A percentile compares a stretch with the other conserved stretches of the same genome.
phyloP scores from a whole-genome alignment of 2,329 filamentous ascomycete species.

The Daldinia eschscholtzii region DNA sequence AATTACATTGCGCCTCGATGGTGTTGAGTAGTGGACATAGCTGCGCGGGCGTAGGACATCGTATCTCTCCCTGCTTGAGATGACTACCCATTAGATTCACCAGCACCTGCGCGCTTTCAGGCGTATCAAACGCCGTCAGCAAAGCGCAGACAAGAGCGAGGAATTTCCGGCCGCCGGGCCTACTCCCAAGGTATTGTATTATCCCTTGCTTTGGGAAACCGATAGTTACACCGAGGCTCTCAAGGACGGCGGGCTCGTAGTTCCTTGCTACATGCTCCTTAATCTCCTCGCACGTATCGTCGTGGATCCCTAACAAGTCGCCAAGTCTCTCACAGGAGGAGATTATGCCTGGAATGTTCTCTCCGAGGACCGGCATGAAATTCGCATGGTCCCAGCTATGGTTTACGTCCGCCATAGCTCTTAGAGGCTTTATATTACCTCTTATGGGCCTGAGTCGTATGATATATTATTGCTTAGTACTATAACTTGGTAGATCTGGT shows the following conservation, averaged over 20 bases:
- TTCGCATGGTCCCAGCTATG: slow-evolving; percentile 8
- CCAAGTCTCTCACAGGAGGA: slow-evolving; percentile 23
- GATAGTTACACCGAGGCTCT: slow-evolving; percentile 6
- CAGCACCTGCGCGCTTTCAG: slow-evolving; percentile 20
- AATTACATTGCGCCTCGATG: slow-evolving; percentile 18
- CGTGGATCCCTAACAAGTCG: slow-evolving; percentile 15
- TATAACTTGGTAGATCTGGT: too few species aligned
- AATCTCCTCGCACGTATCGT: slow-evolving; percentile 21
- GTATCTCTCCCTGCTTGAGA: not conserved
- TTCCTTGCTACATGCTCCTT: not conserved
- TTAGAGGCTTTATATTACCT: not conserved
- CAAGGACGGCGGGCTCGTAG: not conserved
- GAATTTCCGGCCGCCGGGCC: slow-evolving; percentile 19
- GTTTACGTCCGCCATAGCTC: not conserved
- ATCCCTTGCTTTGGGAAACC: slow-evolving; percentile 18
- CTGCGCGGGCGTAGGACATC: slow-evolving; percentile 12
- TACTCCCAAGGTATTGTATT: slow-evolving; percentile 3
- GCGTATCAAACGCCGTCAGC: slow-evolving; percentile 23
- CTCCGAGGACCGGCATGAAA: not conserved
- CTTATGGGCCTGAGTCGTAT: not conserved
- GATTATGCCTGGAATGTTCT: not conserved
- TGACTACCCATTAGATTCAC: slow-evolving; percentile 2
- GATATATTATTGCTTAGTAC: not conserved
- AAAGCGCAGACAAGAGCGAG: slow-evolving; percentile 23
- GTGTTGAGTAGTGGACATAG: slow-evolving; percentile 16